Percentiles rank a stretch among this genome's conserved stretches.
These are phyloP conservation scores for Paramecium primaurelia DNA, from an alignment of 73 alveolate genomes.

Conservation along the genomic window DNA sequence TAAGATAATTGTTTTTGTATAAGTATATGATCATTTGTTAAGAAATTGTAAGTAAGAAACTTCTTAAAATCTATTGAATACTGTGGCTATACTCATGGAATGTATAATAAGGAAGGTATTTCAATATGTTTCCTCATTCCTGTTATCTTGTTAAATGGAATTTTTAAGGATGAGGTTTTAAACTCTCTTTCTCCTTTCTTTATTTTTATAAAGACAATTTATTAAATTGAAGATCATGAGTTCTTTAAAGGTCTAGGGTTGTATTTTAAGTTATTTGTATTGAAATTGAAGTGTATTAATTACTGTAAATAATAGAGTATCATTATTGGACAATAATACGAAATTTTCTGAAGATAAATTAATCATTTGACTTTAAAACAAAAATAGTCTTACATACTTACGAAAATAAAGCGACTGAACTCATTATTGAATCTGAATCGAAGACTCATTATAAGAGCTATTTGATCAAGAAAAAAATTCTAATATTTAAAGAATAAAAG, in stretches of 20 bases:
- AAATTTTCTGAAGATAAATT: not conserved
- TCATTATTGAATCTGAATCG: not conserved
- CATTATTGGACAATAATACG: not conserved
- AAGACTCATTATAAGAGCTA: not conserved
- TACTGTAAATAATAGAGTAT: not conserved
- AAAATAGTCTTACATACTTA: not conserved
- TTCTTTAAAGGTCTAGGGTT: not conserved
- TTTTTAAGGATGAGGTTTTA: not conserved
- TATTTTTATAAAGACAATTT: not conserved
- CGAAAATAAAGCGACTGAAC: not conserved
- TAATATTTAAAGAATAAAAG: not conserved
- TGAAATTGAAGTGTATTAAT: not conserved
- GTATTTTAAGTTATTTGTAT: not conserved
- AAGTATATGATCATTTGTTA: not conserved
- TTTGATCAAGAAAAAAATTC: not conserved
- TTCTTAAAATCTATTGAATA: not conserved
- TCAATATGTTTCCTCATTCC: not conserved
- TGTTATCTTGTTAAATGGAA: not conserved
- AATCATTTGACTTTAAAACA: not conserved
- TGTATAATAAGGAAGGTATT: not conserved
- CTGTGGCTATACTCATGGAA: not conserved
- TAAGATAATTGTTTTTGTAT: not conserved
- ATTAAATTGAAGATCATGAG: not conserved
- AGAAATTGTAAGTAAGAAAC: not conserved
- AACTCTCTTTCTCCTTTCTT: not conserved